Evolutionary conservation across 2,329 filamentous ascomycete species (phyloP).

Genomic region (Bisporella sp.): DNA sequence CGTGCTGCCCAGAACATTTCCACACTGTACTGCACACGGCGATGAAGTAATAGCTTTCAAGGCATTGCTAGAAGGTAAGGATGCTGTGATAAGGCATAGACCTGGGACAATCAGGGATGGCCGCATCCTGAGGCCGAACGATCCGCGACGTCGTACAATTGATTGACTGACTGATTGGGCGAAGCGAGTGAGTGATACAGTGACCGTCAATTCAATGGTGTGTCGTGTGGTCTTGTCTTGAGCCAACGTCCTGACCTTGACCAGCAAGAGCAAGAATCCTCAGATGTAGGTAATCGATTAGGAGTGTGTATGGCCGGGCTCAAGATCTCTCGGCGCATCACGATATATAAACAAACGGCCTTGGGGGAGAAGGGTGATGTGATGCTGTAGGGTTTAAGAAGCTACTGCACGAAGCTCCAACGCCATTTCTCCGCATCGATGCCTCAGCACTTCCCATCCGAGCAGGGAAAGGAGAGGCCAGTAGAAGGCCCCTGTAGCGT

Average conservation of each 20-base stretch:
- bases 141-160: too few species aligned
- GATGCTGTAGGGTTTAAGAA: background rate
- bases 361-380: background rate
- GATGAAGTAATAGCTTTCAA: conserved; percentile 17
- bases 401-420: too few species aligned
- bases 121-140: conserved; percentile 15
- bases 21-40: conserved; percentile 23
- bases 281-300: background rate
- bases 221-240: background rate
- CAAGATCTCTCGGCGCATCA: background rate
- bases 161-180: too few species aligned
- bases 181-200: background rate
- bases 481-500: background rate
- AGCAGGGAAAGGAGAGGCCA: background rate
- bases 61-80: conserved; percentile 12
- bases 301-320: background rate
- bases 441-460: background rate
- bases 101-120: conserved; percentile 6
- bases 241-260: conserved; percentile 9
- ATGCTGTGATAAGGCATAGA: conserved; percentile 17
- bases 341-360: background rate
- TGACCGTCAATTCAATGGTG: conserved; percentile 2
- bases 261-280: conserved; percentile 16
- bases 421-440: background rate
- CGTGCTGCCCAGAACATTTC: conserved; percentile 21